Base-by-base conservation (phyloP, 345 rosid genomes). In the Acer campestre region DNA sequence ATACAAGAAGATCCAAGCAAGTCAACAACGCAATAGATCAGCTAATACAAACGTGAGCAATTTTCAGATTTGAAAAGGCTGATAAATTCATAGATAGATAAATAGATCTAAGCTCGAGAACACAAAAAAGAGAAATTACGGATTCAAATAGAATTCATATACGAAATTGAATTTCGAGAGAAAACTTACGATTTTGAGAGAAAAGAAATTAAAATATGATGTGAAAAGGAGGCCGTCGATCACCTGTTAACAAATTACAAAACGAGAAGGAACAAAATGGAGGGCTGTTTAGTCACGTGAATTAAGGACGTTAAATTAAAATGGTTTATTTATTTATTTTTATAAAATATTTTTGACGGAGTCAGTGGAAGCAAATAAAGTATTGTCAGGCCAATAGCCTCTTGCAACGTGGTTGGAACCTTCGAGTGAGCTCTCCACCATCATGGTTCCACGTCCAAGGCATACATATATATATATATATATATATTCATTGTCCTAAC, bases 151-250 rank as follows among this genome's bases (percentile, higher is more conserved):
- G 14, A 71, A 22, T 10, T 53, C n/a, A 20, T 18, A 5, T 18
- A 6, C 35, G 48, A 55, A 55, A 49, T 2, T 16, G 42, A 27
- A 49, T 48, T 49, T 48, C 13, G 13, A 23, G 25, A 51, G 17
- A 64, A 53, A 64, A 74, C 77, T 44, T 46, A 74, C 77, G 44
- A 22, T 18, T 6, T 59, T 10, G 3, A 46, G 27, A 46, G n/a
- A 44, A 1, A 1, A 62, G 61, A 29, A 46, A 3, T 46, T 61
- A 31, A 7, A 48, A 74, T 46, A 44, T 27, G 59, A 48, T 74
- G 6, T 62, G 59, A 62, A n/a, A 31, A 48, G 27, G 46, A 74
- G 77, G 10, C 69, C 22, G 77, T 22, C 61, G 69, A 46, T 25
- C 77, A 62, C 68, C 64, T 17, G 42, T 10, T 74, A 20, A 74